A percentile compares a stretch with the other conserved stretches of the same genome.
Conservation (phyloP, 441 rosid species). For the Populus hybrid region DNA sequence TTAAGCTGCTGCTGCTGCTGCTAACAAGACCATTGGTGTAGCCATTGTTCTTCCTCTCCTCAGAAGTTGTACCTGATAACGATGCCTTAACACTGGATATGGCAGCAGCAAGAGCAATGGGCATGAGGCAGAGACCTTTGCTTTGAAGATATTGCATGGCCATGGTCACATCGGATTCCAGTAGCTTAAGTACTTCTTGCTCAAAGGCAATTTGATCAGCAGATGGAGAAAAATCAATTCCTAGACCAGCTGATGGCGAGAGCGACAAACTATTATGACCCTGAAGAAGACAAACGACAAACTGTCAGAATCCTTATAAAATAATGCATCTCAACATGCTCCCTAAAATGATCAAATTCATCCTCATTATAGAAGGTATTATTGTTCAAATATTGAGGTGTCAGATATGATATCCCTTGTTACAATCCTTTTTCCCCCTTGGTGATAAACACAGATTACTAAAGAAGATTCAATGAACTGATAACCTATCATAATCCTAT, state of each 20-base stretch:
- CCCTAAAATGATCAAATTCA: background rate
- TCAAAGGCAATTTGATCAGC: conserved; percentile 43
- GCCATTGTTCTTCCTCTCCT: conserved; percentile 18
- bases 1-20: conserved; percentile 25
- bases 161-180: conserved; percentile 45
- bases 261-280: conserved; percentile 22
- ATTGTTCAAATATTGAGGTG: no score
- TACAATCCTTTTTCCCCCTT: no score
- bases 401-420: no score
- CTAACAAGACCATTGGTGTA: conserved; percentile 5
- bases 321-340: background rate
- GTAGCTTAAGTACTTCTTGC: conserved; percentile 46
- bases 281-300: conserved; percentile 8
- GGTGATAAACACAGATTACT: no score
- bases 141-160: conserved; percentile 56
- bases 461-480: background rate
- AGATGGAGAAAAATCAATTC: conserved; percentile 25
- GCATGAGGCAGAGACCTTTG: conserved; percentile 64
- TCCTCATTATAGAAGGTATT: background rate
- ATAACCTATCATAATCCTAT: background rate
- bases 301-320: background rate
- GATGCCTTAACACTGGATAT: conserved; percentile 38
- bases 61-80: conserved; percentile 7
- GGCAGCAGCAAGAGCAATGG: conserved; percentile 41
- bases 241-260: conserved; percentile 20